Evolutionary conservation across 2,329 filamentous ascomycete genomes (phyloP), one percentile per base, ranked within the genome.

Genomic region (Colletotrichum higginsianum): DNA sequence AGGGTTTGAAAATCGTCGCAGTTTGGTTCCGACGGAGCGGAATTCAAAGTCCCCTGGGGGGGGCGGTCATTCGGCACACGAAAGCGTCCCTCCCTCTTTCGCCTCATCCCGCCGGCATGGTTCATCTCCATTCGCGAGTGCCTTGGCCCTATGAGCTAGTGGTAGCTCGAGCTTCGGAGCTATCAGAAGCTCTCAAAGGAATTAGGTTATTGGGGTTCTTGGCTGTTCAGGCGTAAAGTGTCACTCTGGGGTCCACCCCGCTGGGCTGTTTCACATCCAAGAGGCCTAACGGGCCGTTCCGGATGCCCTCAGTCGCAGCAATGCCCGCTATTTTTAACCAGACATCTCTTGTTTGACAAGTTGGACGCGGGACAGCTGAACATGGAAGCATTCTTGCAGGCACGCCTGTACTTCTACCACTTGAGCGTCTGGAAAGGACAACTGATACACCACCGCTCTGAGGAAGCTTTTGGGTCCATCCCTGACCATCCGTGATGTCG

Each of bases 201-300:
- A 7, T 62, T 60, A 47, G 42, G 65, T 71, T 68, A 12, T 46
- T 35, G 21, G 7, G 6, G 11, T 65, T 21, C 64, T 68, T 68
- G 65, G 64, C 58, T 30, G 26, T 68, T 44, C 50, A 58, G 42
- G 68, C 58, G 16, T 63, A 26, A 64, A n/a, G 18, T 13, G 26
- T 63, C 52, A 53, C 18, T 18, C 26, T n/a, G 26, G 58, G 53
- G 46, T 53, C 58, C 26, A 58, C 52, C 58, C 46, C 38, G 40
- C 38, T 46, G 15, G 3, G 16, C 16, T 12, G 68, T 63, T 68
- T 71, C 68, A 68, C 26, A 9, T n/a, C 26, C 18, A 21, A 57
- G 56, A 71, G 64, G 64, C 58, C 49, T 60, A 63, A 71, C 68
- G 65, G 68, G 7, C 65, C 68, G 68, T 68, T 63, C 68, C 68